Evolutionary conservation across 768 basidiomycete genomes (phyloP).

Genomic region (Dentipellis fragilis): DNA sequence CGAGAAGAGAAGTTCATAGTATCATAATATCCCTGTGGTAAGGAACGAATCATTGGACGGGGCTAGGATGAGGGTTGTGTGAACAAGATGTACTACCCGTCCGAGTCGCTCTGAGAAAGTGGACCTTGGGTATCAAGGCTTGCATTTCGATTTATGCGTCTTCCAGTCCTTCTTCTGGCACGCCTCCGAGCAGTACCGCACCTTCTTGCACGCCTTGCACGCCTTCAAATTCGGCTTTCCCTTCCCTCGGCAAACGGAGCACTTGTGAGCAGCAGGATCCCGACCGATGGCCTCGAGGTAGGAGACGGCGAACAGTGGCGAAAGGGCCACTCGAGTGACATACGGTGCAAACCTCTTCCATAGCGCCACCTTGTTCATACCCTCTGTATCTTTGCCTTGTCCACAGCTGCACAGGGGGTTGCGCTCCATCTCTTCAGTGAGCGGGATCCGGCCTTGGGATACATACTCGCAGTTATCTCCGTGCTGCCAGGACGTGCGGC

Average conservation of each 20-base stretch:
- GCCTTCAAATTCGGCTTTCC: slow-evolving; percentile 24
- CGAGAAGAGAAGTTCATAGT: no score
- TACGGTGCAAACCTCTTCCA: slow-evolving; percentile 34
- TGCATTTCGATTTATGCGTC: slow-evolving; percentile 24
- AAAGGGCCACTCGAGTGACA: slow-evolving; percentile 39
- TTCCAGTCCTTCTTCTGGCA: slow-evolving; percentile 43
- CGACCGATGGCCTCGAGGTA: slow-evolving; percentile 32
- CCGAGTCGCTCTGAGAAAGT: no score
- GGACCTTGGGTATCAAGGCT: no score
- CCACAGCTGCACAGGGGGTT: slow-evolving; percentile 46
- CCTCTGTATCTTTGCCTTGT: slow-evolving; percentile 33
- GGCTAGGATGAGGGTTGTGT: no score
- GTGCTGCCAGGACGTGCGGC: slow-evolving; percentile 42
- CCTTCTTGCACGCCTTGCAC: slow-evolving; percentile 29
- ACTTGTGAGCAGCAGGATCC: slow-evolving; percentile 13
- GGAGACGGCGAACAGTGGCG: slow-evolving; percentile 43
- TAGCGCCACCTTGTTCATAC: slow-evolving; percentile 20
- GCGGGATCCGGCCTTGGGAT: slow-evolving; percentile 24
- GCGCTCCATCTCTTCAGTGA: slow-evolving; percentile 25
- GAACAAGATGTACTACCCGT: no score
- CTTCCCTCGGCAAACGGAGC: slow-evolving; percentile 20
- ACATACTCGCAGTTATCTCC: slow-evolving; percentile 37
- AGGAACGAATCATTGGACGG: no score
- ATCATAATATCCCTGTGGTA: no score
- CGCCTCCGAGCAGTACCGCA: slow-evolving; percentile 31